Evolutionary conservation across 805 yeast species (phyloP), one percentile per base, ranked within the genome.

Genomic region (Debaryomyces castellii): DNA sequence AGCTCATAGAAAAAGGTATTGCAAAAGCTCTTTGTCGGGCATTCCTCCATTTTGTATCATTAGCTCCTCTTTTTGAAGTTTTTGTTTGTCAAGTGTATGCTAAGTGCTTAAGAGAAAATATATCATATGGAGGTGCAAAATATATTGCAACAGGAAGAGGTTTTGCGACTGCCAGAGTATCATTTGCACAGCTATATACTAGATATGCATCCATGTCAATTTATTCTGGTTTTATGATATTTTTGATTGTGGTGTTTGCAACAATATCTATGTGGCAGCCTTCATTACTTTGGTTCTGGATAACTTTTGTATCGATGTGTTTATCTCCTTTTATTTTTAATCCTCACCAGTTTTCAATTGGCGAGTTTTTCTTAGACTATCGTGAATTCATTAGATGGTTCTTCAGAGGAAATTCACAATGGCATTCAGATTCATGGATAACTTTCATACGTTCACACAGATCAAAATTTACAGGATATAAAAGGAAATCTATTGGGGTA

Each of bases 101-200:
- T 3, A 80, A 81, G 55, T 78, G 97, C 0, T 70, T 92, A 54
- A 67, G 81, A 39, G 80, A 81, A 41, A 94, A 91, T 64, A 73
- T 92, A 41, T 77, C 90, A 1, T 85, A 87, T 67, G 98, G 98
- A 3, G 96, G 96, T 39, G 98, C 98, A 1, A 77, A 82, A 44
- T 92, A 92, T 60, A 86, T 92, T 51, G 83, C 96, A 9, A 89
- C 97, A 2, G 98, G 98, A 1, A 74, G 98, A 67, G 96, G 96
- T 1, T 87, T 91, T 72, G 96, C 98, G 2, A 89, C 89, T 17
- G 78, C 90, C 3, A 78, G 98, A 56, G 67, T 81, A 23, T 81
- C 88, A 5, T 92, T 92, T 63, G 69, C 83, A 16, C 73, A 75
- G 3, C 69, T 92, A 24, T 92, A 85, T 63, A 79, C 96, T 0